A percentile compares a stretch with the other conserved stretches of the same genome.
phyloP scores from a whole-genome alignment of 2,329 filamentous ascomycete species.

The Domatiomyces globalis region DNA sequence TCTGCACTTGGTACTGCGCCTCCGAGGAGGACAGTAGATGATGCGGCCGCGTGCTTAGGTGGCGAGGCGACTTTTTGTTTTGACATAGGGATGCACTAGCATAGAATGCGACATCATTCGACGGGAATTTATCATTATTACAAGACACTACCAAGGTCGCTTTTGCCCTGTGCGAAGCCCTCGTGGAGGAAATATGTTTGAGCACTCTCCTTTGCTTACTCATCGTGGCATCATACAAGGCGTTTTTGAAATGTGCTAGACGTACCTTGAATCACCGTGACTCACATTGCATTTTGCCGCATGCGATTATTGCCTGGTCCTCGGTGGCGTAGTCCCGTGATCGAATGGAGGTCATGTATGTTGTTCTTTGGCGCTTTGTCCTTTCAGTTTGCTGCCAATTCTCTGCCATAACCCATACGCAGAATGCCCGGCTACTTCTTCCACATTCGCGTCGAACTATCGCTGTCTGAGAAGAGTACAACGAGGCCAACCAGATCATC shows the following conservation, averaged over 20 bases:
- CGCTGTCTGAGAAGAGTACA: conserved; percentile 21
- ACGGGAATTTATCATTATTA: not conserved
- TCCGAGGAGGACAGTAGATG: conserved; percentile 35
- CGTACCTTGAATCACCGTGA: too few relatives aligned
- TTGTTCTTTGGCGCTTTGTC: not conserved
- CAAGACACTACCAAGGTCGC: not conserved
- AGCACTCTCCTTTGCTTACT: too few relatives aligned
- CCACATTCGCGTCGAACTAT: conserved; percentile 47
- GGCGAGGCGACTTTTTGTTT: not conserved
- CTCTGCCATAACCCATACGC: conserved; percentile 9
- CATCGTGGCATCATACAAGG: too few relatives aligned
- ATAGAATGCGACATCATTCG: conserved; percentile 1
- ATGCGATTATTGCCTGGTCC: too few relatives aligned
- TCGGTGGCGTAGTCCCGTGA: too few relatives aligned
- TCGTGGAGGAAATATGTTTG: too few relatives aligned
- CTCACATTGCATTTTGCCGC: too few relatives aligned
- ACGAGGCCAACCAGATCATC: not conserved
- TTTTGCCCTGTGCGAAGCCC: not conserved
- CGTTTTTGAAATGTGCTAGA: too few relatives aligned
- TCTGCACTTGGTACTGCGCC: conserved; percentile 48
- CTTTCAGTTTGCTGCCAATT: not conserved
- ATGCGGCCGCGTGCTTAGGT: not conserved
- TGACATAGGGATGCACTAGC: not conserved
- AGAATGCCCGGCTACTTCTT: conserved; percentile 51
- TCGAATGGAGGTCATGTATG: not conserved